phyloP scores from a whole-genome alignment of 495 filamentous ascomycete genomes.

The Penicillium chermesinum region DNA sequence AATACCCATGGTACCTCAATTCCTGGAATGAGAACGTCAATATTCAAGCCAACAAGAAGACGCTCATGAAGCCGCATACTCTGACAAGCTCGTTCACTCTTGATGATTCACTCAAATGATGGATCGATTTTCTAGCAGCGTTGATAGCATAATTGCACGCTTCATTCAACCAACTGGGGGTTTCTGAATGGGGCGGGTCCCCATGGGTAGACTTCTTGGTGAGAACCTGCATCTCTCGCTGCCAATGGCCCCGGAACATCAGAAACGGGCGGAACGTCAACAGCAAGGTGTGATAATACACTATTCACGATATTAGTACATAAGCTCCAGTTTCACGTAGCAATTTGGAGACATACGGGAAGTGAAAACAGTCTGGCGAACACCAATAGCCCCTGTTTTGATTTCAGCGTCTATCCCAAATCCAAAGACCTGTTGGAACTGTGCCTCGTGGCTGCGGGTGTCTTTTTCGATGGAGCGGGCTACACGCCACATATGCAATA shows the following conservation, averaged over 20 bases:
- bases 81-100: conserved; percentile 31
- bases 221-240: conserved; percentile 23
- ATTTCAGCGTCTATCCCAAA: conserved; percentile 30
- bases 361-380: conserved; percentile 33
- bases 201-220: conserved; percentile 3
- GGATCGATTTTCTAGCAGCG: conserved; percentile 35
- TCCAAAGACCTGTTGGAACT: conserved; percentile 28
- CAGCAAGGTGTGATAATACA: conserved; percentile 39
- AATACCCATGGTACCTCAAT: conserved; percentile 40
- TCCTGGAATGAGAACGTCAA: conserved; percentile 18
- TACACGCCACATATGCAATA: conserved; percentile 41
- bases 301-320: conserved; percentile 14
- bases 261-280: conserved; percentile 43
- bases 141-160: conserved; percentile 34
- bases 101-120: conserved; percentile 33
- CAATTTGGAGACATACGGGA: conserved; percentile 21
- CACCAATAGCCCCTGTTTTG: conserved; percentile 30
- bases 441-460: conserved; percentile 26
- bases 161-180: conserved; percentile 40
- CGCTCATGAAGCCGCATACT: conserved; percentile 26
- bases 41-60: neutral
- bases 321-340: neutral
- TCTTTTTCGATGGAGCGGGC: conserved; percentile 37
- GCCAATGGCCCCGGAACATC: conserved; percentile 41
- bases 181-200: conserved; percentile 20